Evolutionary conservation across 371 early-diverging fungal genomes (phyloP), one percentile per base, ranked within the genome.

Genomic region (Syncephalastrum sp.): DNA sequence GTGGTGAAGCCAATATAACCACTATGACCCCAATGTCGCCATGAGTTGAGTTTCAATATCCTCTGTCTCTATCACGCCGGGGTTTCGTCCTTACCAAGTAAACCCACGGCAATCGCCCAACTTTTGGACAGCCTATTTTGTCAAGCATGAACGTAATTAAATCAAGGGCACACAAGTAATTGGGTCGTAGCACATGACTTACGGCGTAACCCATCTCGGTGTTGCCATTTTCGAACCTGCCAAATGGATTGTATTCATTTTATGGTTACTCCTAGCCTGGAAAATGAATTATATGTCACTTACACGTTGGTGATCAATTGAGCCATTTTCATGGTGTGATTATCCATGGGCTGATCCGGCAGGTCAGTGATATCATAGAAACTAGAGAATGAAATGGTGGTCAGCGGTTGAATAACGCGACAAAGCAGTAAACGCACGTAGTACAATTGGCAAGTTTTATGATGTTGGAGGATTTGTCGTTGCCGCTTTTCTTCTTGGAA

Each of bases 1-100:
- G 84, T 77, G 21, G 82, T 82, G 47, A 84, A 86, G 3, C 82
- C 82, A 45, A 83, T 82, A 55, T 80, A 78, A n/a, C 84, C 84
- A 44, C 82, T 75, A 55, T 7, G 47, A 23, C 14, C 43, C 16
- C 43, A 21, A 43, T 19, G 10, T 10, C 13, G 15, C 16, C 2
- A 41, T 16, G 41, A 29, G 54, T 51, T 14, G 21, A 50, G 38
- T 33, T 5, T 5, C 16, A 14, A 24, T 16, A n/a, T 55, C 16
- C 29, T n/a, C 16, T 42, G 4, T 41, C 23, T 58, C 3, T 54
- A 12, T 15, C 15, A 56, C 17, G n/a, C 38, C 17, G n/a, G 12
- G 4, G 21, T 47, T 14, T 8, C 21, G 12, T 47, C 5, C 23
- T 67, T 68, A 73, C 77, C 70, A 59, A 13, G 79, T 78, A 53